These are phyloP conservation scores for Thermothielavioides terrestris DNA, from an alignment of 495 filamentous ascomycete species.

Conservation along the genomic window DNA sequence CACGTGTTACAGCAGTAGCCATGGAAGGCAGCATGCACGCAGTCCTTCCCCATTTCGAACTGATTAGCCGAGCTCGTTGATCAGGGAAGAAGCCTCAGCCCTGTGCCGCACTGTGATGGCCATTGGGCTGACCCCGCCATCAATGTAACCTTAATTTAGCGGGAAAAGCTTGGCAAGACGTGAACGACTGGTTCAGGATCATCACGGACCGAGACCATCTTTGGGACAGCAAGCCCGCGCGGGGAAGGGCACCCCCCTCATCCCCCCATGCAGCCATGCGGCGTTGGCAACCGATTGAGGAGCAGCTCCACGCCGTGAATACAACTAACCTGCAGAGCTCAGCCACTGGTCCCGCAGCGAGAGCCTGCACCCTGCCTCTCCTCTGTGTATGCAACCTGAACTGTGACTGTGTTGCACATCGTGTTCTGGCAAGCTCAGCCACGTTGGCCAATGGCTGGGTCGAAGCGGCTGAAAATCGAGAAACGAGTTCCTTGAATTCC, in stretches of 20 bases:
- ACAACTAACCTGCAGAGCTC: background rate
- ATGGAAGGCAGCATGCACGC: no score
- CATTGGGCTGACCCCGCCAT: background rate
- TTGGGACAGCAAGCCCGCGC: background rate
- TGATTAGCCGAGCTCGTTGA: no score
- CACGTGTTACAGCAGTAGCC: no score
- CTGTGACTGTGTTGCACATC: background rate
- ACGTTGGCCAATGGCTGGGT: background rate
- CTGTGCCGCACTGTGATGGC: no score
- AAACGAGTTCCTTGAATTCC: background rate
- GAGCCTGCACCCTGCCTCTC: background rate
- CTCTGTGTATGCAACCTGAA: no score
- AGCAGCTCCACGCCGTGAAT: no score
- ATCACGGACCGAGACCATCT: background rate
- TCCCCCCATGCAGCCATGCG: background rate
- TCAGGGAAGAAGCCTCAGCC: no score
- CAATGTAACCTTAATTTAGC: slow-evolving; percentile 5
- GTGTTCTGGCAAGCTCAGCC: background rate
- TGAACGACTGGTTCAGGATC: background rate
- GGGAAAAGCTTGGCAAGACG: slow-evolving; percentile 4
- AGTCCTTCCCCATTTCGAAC: no score
- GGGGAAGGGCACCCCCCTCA: no score
- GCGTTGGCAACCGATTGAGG: no score
- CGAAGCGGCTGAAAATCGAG: background rate
- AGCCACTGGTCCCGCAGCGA: background rate